These are phyloP conservation scores for Chlorophyllum brunneum DNA, from an alignment of 768 basidiomycete species.

Conservation along the genomic window DNA sequence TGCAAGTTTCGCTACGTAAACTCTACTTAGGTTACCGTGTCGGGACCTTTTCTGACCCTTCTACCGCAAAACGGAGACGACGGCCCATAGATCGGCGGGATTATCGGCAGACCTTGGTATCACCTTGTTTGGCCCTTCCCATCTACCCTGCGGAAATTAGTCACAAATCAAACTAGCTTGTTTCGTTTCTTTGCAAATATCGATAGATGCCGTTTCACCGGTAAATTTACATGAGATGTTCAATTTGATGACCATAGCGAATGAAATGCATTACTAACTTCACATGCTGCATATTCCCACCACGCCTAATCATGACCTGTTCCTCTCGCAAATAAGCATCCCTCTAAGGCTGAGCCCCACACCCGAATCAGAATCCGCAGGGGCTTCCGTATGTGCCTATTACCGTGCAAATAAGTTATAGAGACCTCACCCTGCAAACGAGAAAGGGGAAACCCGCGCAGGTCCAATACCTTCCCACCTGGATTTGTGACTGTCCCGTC, in stretches of 20 bases:
- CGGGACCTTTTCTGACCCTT: background rate
- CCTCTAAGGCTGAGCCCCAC: background rate
- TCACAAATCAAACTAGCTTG: background rate
- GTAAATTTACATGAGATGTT: background rate
- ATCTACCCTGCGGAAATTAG: background rate
- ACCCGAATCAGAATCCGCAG: background rate
- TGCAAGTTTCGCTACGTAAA: background rate
- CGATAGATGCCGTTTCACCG: background rate
- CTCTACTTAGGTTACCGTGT: background rate
- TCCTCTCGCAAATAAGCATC: background rate
- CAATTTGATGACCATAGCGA: too few species aligned
- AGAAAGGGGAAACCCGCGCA: background rate
- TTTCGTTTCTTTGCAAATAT: background rate
- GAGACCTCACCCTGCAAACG: background rate
- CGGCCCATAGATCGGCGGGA: constrained; percentile 4
- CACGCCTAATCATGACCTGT: too few species aligned
- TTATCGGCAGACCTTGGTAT: constrained; percentile 2
- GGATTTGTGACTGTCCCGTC: background rate
- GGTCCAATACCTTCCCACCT: background rate
- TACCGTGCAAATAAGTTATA: constrained; percentile 2
- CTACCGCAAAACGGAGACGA: background rate
- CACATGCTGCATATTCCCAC: too few species aligned
- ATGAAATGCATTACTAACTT: too few species aligned
- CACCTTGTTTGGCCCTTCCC: background rate
- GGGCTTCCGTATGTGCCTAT: background rate